Evolutionary conservation across 805 yeast genomes (phyloP).

Genomic region (Metschnikowia cubensis): DNA sequence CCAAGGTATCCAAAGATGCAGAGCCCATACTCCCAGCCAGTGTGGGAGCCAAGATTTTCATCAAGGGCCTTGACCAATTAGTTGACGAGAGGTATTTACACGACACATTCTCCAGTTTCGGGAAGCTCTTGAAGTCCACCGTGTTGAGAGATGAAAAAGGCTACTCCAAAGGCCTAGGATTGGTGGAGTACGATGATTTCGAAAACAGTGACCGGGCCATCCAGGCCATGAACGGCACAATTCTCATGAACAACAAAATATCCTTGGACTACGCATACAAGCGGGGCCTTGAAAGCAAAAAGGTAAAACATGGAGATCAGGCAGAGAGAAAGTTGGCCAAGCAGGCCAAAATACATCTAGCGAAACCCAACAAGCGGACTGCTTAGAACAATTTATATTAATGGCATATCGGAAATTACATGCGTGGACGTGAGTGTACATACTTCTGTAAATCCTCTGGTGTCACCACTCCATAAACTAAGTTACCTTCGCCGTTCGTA

Average conservation of each 20-base stretch:
- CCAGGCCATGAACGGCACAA: constrained; percentile 60
- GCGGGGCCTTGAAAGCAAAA: constrained; percentile 44
- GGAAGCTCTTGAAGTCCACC: constrained; percentile 51
- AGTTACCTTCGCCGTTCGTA: constrained; percentile 48
- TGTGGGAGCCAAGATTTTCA: constrained; percentile 50
- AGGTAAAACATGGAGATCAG: constrained; percentile 66
- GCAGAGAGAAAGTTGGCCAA: constrained; percentile 69
- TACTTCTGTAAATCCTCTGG: constrained; percentile 27
- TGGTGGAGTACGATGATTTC: constrained; percentile 60
- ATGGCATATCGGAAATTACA: constrained; percentile 1
- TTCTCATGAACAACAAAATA: constrained; percentile 63
- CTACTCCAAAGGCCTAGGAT: constrained; percentile 59
- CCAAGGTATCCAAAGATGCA: constrained; percentile 12
- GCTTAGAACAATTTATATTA: not conserved
- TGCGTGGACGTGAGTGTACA: constrained; percentile 21
- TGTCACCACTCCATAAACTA: constrained; percentile 58
- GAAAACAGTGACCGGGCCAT: constrained; percentile 71
- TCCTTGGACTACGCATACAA: constrained; percentile 69
- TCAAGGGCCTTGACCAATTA: constrained; percentile 61
- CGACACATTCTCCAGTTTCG: constrained; percentile 66
- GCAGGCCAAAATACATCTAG: constrained; percentile 48
- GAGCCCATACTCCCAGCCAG: constrained; percentile 8
- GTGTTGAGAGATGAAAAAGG: constrained; percentile 49
- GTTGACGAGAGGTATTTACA: constrained; percentile 56
- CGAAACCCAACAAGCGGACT: constrained; percentile 1